Percentiles rank a stretch among this genome's conserved stretches.
Evolutionary conservation across 345 rosid species (phyloP).

Genomic region (Gossypium longicalyx): DNA sequence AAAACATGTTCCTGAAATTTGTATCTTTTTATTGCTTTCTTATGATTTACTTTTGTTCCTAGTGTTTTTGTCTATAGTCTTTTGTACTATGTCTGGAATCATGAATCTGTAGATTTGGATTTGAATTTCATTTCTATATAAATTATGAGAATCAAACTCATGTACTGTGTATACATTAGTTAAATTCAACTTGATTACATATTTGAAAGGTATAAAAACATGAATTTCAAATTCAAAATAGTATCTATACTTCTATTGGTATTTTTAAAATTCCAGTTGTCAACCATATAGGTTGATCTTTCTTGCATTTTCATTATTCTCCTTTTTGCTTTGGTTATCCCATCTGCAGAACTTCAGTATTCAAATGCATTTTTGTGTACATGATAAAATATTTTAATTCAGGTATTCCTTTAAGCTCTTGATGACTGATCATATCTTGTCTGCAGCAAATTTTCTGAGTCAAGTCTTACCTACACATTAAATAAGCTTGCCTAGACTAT

Average conservation of each 20-base stretch:
- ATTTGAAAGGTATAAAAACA: not conserved
- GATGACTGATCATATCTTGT: not conserved
- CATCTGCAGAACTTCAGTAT: constrained; percentile 4
- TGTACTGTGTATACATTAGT: not conserved
- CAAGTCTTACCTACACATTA: not conserved
- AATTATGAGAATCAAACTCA: not conserved
- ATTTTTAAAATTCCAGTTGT: not conserved
- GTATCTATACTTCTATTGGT: not conserved
- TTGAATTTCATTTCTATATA: not conserved
- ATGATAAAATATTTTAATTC: not conserved
- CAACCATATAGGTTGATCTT: not conserved
- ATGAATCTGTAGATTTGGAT: not conserved
- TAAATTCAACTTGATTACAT: too few species aligned
- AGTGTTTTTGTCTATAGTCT: not conserved
- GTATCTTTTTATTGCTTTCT: not conserved
- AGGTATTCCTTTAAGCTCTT: not conserved
- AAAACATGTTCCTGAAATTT: not conserved
- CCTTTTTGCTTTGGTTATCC: not conserved
- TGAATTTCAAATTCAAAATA: not conserved
- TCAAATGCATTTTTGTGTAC: not conserved
- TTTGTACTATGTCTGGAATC: not conserved
- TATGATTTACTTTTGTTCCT: not conserved
- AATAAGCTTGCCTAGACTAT: not conserved
- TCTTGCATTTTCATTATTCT: not conserved
- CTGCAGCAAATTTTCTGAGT: not conserved